Base-by-base conservation (phyloP, 2,329 filamentous ascomycete genomes). In the Lachnellula hyalina region DNA sequence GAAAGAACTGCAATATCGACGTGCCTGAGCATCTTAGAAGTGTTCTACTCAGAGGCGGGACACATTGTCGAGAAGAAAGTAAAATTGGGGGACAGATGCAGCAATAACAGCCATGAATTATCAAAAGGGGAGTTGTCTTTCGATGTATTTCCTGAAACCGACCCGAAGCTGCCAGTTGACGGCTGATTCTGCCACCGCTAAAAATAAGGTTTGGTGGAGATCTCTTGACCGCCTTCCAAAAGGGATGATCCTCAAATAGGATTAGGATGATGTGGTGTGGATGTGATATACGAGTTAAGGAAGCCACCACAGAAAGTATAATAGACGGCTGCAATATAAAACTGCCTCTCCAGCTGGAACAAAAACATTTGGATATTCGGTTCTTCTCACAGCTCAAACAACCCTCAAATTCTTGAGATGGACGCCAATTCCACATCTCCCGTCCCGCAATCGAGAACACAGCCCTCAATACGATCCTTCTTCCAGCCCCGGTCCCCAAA, bases 381-480 rank as follows among this genome's bases (percentile, higher is more conserved):
- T 8, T 28, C 25, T 28, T 28, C 25, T 28, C 25, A 8, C 25
- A 8, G 25, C 25, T 8, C 40, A 42, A 36, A 19, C 32, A 38
- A 50, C 7, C 8, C 9, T 15, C 15, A 36, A 50, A 28, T 5
- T n/a, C 9, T 21, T 21, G 47, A 36, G 15, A 55, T 55, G 53
- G 53, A 55, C 5, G 25, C 42, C 15, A 51, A 54, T 44, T 44
- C 38, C 28, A 51, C 47, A 9, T 47, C 59, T 21, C 19, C 44
- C 6, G 49, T 49, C 21, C 44, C 44, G 23, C 52, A 58, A 32
- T 41, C 47, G 19, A 52, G 53, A 36, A 46, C 65, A 23, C 79
- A 84, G 65, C 70, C 77, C 40, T 84, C 82, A 46, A 85, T 86
- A 63, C 79, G 78, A 52, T 84, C 80, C 52, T 86, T 86, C 72